Base-by-base conservation (phyloP, 2,329 filamentous ascomycete species). In the Colletotrichum orbiculare region DNA sequence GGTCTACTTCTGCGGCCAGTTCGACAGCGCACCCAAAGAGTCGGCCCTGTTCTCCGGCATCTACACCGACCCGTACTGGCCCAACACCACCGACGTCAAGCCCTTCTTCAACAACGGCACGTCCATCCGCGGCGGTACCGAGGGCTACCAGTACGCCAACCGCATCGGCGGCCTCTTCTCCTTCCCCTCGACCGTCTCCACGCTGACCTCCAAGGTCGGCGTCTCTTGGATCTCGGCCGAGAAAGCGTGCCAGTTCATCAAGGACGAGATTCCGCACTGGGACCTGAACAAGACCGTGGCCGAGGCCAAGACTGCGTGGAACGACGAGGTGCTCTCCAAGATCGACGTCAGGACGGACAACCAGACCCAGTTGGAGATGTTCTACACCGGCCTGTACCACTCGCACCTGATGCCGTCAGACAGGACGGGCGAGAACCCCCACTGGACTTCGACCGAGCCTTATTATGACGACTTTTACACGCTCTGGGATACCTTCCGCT, bases 331-430 rank as follows among this genome's bases (percentile, higher is more conserved):
- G 0, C 76, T 84, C 48, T 79, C 76, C 50, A 82, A 79, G 49
- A 77, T 83, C 13, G 73, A 76, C 5, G 75, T 81, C 12, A 65
- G 71, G 9, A 72, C 75, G 0, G 73, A 75, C 43, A 83, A 88
- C 69, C 58, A 74, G n/a, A 79, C 80, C 0, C 83, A 83, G 33
- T 73, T 87, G 1, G 74, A 77, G 11, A 75, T 88, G 52, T 74
- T 89, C 6, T 90, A 89, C 72, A 83, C 84, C 0, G 84, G 82
- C 1, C 73, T 90, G 8, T 89, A 89, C 67, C 84, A 85, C 69
- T 85, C 86, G 80, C 85, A 88, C 67, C 71, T 89, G n/a, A 84
- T 88, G 67, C 86, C 86, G 0, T 87, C 85, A 0, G 85, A 89
- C 63, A 80, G 84, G 6, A 87, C 85, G 0, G 85, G 83, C 1